phyloP scores from a whole-genome alignment of 176 grass and related monocot genomes.

The Alloteropsis semialata region DNA sequence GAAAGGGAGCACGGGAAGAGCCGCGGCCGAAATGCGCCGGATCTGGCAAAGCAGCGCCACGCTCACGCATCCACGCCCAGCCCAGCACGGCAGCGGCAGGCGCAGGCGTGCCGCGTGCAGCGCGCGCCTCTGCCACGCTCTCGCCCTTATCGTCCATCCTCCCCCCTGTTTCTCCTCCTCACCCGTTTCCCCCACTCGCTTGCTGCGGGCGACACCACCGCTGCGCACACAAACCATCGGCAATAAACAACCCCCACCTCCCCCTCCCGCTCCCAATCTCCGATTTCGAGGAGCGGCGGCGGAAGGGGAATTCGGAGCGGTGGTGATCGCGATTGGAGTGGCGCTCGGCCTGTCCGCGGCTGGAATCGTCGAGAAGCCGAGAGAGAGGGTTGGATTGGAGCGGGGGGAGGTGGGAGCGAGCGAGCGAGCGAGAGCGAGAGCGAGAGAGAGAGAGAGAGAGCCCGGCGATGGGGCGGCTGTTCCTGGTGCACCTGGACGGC shows the following conservation, averaged over 20 bases:
- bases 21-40: neutral
- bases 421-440: too few species aligned
- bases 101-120: neutral
- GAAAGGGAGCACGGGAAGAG: neutral
- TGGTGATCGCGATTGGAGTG: slow-evolving; percentile 23
- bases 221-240: neutral
- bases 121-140: neutral
- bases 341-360: neutral
- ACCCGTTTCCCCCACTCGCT: neutral
- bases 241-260: neutral
- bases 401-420: neutral
- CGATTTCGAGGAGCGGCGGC: neutral
- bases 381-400: neutral
- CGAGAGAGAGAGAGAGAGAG: too few species aligned
- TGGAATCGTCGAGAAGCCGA: neutral
- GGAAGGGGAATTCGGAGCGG: neutral
- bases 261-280: slow-evolving; percentile 3
- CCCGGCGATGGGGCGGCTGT: slow-evolving; percentile 64
- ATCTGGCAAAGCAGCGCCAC: neutral
- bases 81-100: neutral
- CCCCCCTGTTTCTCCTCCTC: neutral
- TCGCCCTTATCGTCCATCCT: neutral
- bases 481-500: slow-evolving; percentile 70
- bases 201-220: neutral
- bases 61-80: neutral